These are phyloP conservation scores for Globisporangium echinulatum DNA, from an alignment of 352 stramenopile genomes.

Conservation along the genomic window DNA sequence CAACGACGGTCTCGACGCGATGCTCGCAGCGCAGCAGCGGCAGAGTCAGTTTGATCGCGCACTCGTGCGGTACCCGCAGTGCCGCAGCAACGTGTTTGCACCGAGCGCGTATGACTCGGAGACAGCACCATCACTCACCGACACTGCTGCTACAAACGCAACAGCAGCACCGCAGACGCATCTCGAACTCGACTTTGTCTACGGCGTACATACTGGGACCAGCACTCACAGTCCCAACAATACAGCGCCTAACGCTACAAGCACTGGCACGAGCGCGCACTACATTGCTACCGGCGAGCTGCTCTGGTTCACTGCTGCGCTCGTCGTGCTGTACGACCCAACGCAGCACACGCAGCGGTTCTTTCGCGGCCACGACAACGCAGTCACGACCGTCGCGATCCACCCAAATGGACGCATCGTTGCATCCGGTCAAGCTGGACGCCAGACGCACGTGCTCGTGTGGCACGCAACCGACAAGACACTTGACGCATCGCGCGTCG, in stretches of 20 bases:
- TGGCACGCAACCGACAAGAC: conserved; percentile 59
- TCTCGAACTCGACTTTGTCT: conserved; percentile 56
- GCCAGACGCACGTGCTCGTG: conserved; percentile 53
- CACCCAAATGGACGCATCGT: conserved; percentile 60
- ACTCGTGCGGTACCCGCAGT: conserved; percentile 56
- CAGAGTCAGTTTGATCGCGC: conserved; percentile 60
- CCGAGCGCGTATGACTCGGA: conserved; percentile 40
- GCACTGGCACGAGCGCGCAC: conserved; percentile 38
- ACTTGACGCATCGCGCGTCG: conserved; percentile 43
- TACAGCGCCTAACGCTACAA: conserved; percentile 1
- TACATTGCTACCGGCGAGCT: conserved; percentile 57
- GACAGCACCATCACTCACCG: neutral
- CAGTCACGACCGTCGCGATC: conserved; percentile 44
- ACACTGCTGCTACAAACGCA: neutral
- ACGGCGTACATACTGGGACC: conserved; percentile 41
- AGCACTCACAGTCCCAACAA: too few relatives aligned
- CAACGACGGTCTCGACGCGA: conserved; percentile 26
- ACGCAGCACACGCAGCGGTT: conserved; percentile 43
- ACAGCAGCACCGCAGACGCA: conserved; percentile 23
- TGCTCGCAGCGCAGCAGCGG: conserved; percentile 46
- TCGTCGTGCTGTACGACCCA: conserved; percentile 58
- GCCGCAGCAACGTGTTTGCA: conserved; percentile 57
- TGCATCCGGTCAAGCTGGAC: conserved; percentile 50
- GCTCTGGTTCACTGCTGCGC: conserved; percentile 49
- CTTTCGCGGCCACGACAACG: conserved; percentile 54